Base-by-base conservation (phyloP, 73 alveolate genomes). In the Paramecium biaurelia region DNA sequence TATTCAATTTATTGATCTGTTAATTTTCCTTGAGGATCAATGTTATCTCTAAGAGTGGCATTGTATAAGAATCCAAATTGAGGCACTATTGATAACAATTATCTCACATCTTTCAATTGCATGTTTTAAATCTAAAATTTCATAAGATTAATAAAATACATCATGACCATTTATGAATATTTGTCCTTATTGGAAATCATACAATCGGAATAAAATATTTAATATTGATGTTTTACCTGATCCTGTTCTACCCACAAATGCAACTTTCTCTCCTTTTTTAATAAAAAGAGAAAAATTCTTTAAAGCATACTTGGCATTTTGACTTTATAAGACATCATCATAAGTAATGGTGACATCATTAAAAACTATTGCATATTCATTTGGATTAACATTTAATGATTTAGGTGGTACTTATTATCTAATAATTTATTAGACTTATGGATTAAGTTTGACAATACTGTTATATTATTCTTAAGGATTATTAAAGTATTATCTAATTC, bases 201-300 rank as follows among this genome's bases (percentile, higher is more conserved):
- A 63, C n/a, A 97, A 92, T 57, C 98, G 93, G 49, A 96, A 93
- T 26, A 97, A 76, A 58, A 96, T 94, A 53, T 93, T 87, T 21
- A 94, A 92, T 72, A 97, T 93, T 18, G 98, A 94, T 67, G 98
- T 93, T 88, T 97, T 97, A 0, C 99, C 99, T 86, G 98, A 87
- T 41, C 99, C 99, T 20, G 99, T 96, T 92, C 99, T 96, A 1
- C 99, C 99, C 11, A 94, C 96, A 45, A 96, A 93, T 12, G 98
- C 98, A 24, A 95, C 89, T 94, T 96, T 96, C 53, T 89, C 94
- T 43, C 94, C 94, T 89, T 70, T 89, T 70, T 82, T 89, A 70
- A 89, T 70, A 45, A 58, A 34, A 0, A 89, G 70, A 26, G 92
- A 42, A 70, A 89, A 53, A n/a, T 89, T 82, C 23, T 70, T 68